Conservation (phyloP, 352 stramenopile species). For the Pelagophyceae sp. region DNA sequence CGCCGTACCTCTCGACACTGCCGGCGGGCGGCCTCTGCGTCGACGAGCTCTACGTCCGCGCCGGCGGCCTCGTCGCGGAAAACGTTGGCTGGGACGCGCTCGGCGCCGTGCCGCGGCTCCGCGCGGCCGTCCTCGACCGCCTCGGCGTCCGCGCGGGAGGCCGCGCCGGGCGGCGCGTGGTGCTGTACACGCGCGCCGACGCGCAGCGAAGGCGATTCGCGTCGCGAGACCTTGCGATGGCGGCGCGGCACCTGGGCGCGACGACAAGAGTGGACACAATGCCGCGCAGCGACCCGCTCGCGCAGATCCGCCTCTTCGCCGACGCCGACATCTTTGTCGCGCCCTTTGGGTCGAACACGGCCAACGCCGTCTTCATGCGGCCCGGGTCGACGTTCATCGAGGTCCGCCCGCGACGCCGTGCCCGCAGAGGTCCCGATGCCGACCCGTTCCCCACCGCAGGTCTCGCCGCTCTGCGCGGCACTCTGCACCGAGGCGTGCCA, state of each 20-base stretch:
- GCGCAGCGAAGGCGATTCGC: neutral
- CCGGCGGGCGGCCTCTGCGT: neutral
- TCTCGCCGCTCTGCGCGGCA: conserved; percentile 3
- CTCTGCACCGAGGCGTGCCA: neutral
- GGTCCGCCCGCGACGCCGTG: no score
- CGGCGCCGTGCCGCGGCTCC: neutral
- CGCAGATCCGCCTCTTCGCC: neutral
- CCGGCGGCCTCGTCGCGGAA: neutral
- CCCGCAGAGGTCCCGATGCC: no score
- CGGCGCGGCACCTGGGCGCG: neutral
- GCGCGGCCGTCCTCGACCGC: neutral
- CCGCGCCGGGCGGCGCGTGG: neutral
- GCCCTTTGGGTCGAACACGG: conserved; percentile 11
- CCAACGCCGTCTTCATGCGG: conserved; percentile 4
- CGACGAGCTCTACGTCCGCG: neutral
- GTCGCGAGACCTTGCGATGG: neutral
- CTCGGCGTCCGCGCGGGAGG: no score
- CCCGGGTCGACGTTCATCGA: neutral
- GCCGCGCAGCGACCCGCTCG: neutral
- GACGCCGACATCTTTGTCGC: neutral
- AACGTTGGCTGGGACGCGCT: conserved; percentile 8
- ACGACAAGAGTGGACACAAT: neutral
- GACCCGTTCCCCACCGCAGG: no score
- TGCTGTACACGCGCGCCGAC: conserved; percentile 3
- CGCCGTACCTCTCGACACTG: neutral